Conservation (phyloP, 2,329 filamentous ascomycete species). For the Ophiostoma ulmi region DNA sequence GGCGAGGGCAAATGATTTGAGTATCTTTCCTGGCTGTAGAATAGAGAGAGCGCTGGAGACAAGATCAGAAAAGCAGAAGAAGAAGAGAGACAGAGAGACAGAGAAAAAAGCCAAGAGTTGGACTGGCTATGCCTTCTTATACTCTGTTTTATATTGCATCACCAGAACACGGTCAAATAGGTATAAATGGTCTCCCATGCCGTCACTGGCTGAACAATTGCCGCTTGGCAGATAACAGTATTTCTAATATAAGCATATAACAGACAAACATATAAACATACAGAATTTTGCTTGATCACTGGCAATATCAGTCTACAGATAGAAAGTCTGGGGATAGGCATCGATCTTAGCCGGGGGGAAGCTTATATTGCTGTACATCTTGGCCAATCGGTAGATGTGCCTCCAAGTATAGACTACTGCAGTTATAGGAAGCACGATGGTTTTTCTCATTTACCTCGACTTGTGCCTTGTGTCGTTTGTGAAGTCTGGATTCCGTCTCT, state of each 20-base stretch:
- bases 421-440: too few relatives aligned
- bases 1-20: background rate
- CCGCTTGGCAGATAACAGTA: background rate
- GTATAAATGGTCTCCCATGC: background rate
- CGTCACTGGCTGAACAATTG: background rate
- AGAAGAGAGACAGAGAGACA: too few relatives aligned
- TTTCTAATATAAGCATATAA: background rate
- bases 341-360: background rate
- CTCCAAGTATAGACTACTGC: background rate
- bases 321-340: background rate
- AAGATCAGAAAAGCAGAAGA: background rate
- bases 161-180: background rate
- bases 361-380: background rate
- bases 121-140: background rate
- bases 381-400: background rate
- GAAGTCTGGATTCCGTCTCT: too few relatives aligned
- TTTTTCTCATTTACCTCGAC: too few relatives aligned
- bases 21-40: background rate
- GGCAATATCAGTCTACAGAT: background rate
- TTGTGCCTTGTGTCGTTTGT: too few relatives aligned
- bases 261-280: background rate
- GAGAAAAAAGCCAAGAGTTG: background rate
- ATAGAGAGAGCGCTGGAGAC: too few relatives aligned
- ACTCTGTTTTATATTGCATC: background rate
- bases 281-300: background rate